These are phyloP conservation scores for Cyclaneusma minus DNA, from an alignment of 2,329 filamentous ascomycete species.

Conservation along the genomic window DNA sequence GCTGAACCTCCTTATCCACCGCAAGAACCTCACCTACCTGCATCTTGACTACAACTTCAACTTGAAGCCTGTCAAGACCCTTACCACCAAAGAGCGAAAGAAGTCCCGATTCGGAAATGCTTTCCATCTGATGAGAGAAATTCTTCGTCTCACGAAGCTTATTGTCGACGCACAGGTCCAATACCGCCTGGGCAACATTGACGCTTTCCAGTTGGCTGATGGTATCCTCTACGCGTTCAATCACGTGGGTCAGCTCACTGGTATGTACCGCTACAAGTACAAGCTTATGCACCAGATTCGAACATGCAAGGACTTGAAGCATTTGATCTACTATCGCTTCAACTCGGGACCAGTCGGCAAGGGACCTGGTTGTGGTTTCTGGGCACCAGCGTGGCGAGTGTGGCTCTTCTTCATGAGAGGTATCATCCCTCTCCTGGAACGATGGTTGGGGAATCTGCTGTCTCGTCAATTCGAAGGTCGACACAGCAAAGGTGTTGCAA, in stretches of 20 bases:
- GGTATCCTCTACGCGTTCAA: constrained; percentile 99
- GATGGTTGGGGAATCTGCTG: constrained; percentile 92
- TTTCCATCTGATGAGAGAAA: constrained; percentile 98
- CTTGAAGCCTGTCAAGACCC: constrained; percentile 92
- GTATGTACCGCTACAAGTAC: constrained; percentile 99
- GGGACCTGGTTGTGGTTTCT: constrained; percentile 95
- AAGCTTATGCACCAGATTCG: constrained; percentile 99
- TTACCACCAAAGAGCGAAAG: constrained; percentile 97
- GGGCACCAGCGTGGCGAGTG: constrained; percentile 95
- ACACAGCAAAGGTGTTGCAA: constrained; percentile 96
- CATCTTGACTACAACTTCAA: constrained; percentile 99
- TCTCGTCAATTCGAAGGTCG: constrained; percentile 96
- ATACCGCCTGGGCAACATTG: constrained; percentile 92
- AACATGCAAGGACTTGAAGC: constrained; percentile 97
- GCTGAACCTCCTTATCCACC: constrained; percentile 92
- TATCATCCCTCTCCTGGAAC: constrained; percentile 89
- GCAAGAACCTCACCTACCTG: constrained; percentile 95
- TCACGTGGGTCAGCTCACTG: constrained; percentile 92
- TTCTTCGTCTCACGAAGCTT: constrained; percentile 84
- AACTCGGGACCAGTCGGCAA: constrained; percentile 95
- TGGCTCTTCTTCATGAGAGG: constrained; percentile 99
- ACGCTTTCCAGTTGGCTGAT: constrained; percentile 95
- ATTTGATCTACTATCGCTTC: constrained; percentile 97
- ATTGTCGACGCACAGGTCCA: constrained; percentile 98
- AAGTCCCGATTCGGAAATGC: constrained; percentile 98